Percentiles rank a stretch among this genome's conserved stretches.
These are phyloP conservation scores for Plasmodium knowlesi DNA, from an alignment of 169 alveolate genomes.

Conservation along the genomic window DNA sequence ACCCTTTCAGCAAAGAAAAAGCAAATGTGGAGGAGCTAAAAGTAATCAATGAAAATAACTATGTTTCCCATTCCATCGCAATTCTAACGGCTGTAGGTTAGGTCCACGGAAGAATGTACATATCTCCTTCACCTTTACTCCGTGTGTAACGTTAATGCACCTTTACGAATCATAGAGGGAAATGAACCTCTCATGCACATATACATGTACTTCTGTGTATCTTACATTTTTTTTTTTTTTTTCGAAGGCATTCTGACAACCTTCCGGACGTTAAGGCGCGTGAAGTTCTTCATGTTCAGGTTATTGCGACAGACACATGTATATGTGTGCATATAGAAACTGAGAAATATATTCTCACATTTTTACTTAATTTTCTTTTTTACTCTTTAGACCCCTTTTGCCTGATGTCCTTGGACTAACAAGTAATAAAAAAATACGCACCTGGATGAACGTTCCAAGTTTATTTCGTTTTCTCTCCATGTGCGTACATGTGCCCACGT, in stretches of 20 bases:
- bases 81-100: conserved; percentile 50
- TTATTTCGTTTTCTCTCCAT: background rate
- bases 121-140: background rate
- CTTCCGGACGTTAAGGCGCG: conserved; percentile 9
- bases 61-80: conserved; percentile 37
- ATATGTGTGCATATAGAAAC: background rate
- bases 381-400: conserved; percentile 6
- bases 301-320: background rate
- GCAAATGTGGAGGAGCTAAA: conserved; percentile 38
- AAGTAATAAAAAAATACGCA: conserved; percentile 14
- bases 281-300: conserved; percentile 28
- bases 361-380: background rate
- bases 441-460: background rate
- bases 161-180: background rate
- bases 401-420: conserved; percentile 31
- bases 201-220: conserved; percentile 2
- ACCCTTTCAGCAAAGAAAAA: conserved; percentile 45
- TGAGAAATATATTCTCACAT: background rate
- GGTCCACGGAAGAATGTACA: background rate
- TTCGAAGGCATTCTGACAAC: conserved; percentile 42
- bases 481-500: background rate
- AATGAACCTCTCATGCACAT: background rate
- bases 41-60: conserved; percentile 37
- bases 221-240: background rate
- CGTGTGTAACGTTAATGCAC: background rate